Base-by-base conservation (phyloP, 148 eudicot genomes). In the Fallopia convolvulus region DNA sequence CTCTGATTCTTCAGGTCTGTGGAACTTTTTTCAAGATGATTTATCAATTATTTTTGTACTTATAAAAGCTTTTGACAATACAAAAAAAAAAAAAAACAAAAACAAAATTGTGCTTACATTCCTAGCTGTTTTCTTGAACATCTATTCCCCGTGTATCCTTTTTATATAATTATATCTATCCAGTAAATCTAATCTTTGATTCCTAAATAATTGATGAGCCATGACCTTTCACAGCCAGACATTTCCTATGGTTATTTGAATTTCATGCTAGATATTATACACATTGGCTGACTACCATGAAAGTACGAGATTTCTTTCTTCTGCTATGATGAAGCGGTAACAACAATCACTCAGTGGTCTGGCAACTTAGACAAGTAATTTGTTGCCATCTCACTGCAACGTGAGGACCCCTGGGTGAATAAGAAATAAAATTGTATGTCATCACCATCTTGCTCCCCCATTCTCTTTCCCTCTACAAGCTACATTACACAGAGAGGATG, bases 1-100 rank as follows among this genome's bases (percentile, higher is more conserved):
- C 99, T 41, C 81, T 94, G 82, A 97, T 94, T 83, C 99, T 94
- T 80, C 97, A 94, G 97, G 97, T 94, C 78, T 75, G 82, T 26
- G 56, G 39, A 66, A 36, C 20, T 66, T 66, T 36, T 36, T 68
- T 33, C 44, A 15, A 68, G 46, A 36, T 33, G 13, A 65, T 65
- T 10, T 33, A 15, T 33, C 41, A 15, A 15, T 15, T 15, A 36
- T 15, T 36, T 66, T 20, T 36, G 44, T 36, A 68, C 42, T 11
- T 66, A 36, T 8, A 68, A 7, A 33, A 68, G 17, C 72, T 17
- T 39, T 33, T 68, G 72, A 68, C 36, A 36, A 4, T 68, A 11
- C 21, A 68, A 12, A 68, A 58, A 21, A 58, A 3, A 36, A 18
- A 26, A 3, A 26, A 58, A 21, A 58, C 39, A 36, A 18, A 18